Evolutionary conservation across 352 stramenopile genomes (phyloP), one percentile per base, ranked within the genome.

Genomic region (Pythium dissimile): DNA sequence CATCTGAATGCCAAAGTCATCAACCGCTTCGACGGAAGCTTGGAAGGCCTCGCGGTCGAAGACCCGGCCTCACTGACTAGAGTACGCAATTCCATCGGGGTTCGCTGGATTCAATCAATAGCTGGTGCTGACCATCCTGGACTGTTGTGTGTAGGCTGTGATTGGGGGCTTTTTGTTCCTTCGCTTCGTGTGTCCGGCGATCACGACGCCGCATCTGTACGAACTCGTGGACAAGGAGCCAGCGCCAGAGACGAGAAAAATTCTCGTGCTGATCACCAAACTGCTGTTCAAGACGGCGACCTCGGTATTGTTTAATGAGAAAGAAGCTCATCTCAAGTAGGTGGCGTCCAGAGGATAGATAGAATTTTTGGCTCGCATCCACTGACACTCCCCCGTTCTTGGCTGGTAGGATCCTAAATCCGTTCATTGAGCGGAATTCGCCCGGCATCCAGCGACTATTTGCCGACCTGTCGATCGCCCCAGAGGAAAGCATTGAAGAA

Each of bases 241-340:
- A 5, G 67, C 63, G 13, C 67, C 82, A 0, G 79, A 90, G 49
- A 91, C 80, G 0, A 73, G 86, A n/a, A 79, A 83, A 35, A 75
- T 93, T 24, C 75, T 96, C n/a, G 85, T 96, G 21, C 70, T 94
- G 0, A 70, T 96, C 35, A 94, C 84, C 0, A 96, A 96, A 42
- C 46, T 96, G n/a, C 54, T 96, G 10, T 94, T 94, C 59, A 96
- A 96, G 63, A 92, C 84, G 5, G 85, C 86, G 26, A 96, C 83
- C 6, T 88, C 77, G 12, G 85, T 96, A 34, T 75, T 88, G 41
- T 96, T 96, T 61, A 84, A 82, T 46, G 84, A 94, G 13, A 71
- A 84, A 24, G 86, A 96, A 54, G 72, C 86, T 2, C 78, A 94
- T 59, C 76, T 94, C 51, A 77, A 83, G 86, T 95, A n/a, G n/a